These are phyloP conservation scores for Corymbia maculata DNA, from an alignment of 345 rosid species.

Conservation along the genomic window DNA sequence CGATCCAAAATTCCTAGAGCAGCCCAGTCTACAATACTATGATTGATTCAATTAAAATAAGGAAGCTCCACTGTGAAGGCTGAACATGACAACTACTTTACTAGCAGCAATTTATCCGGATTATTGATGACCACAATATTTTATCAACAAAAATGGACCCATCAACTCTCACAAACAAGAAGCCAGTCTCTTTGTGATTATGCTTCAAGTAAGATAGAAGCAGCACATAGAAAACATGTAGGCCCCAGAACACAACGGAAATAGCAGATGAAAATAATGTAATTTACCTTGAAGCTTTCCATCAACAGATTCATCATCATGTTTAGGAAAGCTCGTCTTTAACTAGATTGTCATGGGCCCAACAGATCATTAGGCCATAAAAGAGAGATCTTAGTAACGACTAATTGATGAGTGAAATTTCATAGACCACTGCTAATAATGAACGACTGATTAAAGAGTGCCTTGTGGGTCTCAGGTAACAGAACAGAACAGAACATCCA, in stretches of 20 bases:
- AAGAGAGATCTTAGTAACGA: neutral
- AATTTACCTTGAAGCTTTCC: neutral
- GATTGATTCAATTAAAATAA: neutral
- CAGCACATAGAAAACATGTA: neutral
- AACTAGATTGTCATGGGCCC: neutral
- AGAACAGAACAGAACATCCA: neutral
- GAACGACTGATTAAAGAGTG: neutral
- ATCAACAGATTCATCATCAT: neutral
- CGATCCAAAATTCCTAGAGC: neutral
- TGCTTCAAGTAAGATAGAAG: neutral
- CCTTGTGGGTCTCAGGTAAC: neutral
- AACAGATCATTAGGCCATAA: conserved; percentile 14
- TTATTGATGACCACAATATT: neutral
- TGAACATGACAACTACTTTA: neutral
- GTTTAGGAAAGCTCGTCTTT: neutral
- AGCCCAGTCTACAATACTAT: neutral
- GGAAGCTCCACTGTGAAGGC: neutral
- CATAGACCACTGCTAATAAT: neutral
- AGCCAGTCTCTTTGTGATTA: neutral
- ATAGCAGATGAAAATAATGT: neutral
- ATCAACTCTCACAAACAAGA: neutral
- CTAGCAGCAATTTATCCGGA: neutral
- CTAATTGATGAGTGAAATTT: neutral
- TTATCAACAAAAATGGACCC: neutral
- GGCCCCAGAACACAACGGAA: neutral